Evolutionary conservation across 2,329 filamentous ascomycete species (phyloP).

Genomic region (Domatiomyces catenatus): DNA sequence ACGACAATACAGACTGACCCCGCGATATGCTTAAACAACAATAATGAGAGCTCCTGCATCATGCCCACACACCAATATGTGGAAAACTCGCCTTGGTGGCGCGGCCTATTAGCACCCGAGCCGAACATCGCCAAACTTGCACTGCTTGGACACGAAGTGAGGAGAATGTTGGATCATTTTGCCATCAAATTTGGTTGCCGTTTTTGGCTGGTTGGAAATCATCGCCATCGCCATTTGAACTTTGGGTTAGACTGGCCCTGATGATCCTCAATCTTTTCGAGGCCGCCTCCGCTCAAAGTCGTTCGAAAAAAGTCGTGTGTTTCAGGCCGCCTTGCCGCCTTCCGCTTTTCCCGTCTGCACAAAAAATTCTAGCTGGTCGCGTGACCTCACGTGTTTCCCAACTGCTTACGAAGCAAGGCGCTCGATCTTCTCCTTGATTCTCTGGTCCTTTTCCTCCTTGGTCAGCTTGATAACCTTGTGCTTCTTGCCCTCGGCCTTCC

Average conservation of each 20-base stretch:
- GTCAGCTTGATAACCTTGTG: constrained; percentile 62
- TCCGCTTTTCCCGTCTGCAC: no score
- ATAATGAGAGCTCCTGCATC: not conserved
- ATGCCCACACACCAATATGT: not conserved
- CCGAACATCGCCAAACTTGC: not conserved
- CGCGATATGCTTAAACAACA: not conserved
- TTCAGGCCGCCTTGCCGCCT: no score
- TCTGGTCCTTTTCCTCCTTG: constrained; percentile 67
- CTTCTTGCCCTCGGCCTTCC: constrained; percentile 92
- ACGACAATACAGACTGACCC: not conserved
- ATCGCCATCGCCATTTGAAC: not conserved
- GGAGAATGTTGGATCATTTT: not conserved
- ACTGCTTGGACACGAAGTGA: not conserved
- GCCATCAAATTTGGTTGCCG: not conserved
- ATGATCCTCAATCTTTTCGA: no score
- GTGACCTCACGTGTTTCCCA: not conserved
- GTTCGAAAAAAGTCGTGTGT: no score
- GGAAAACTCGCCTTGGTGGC: not conserved
- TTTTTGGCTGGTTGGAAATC: not conserved
- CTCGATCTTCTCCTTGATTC: constrained; percentile 83
- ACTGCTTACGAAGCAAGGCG: constrained; percentile 40
- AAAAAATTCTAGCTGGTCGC: not conserved
- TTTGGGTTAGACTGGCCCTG: no score
- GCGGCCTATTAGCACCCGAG: not conserved
- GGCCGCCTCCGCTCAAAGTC: no score